These are phyloP conservation scores for Penicillium steckii DNA, from an alignment of 495 filamentous ascomycete species.

Conservation along the genomic window DNA sequence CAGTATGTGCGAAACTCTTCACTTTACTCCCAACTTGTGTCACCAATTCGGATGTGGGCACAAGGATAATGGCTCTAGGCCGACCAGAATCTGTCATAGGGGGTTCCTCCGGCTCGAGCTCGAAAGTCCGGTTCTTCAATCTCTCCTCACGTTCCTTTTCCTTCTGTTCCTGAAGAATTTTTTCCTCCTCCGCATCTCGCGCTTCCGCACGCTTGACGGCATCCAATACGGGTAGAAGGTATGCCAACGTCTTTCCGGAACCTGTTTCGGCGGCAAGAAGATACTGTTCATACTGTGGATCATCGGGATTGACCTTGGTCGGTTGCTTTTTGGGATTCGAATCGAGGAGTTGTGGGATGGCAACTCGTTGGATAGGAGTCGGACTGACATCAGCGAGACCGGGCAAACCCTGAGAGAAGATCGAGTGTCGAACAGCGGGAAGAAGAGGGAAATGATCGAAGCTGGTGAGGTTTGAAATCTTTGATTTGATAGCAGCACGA, in stretches of 20 bases:
- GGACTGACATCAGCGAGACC: constrained; percentile 70
- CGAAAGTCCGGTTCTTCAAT: constrained; percentile 46
- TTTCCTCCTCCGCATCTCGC: constrained; percentile 53
- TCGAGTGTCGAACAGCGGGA: constrained; percentile 68
- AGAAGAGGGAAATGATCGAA: constrained; percentile 81
- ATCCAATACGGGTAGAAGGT: constrained; percentile 78
- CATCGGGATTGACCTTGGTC: constrained; percentile 30
- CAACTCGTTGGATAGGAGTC: constrained; percentile 84
- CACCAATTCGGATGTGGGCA: constrained; percentile 96
- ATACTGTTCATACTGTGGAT: constrained; percentile 63
- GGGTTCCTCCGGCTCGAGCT: constrained; percentile 54
- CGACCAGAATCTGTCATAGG: constrained; percentile 64
- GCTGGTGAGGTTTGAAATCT: constrained; percentile 64
- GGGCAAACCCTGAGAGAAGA: constrained; percentile 66
- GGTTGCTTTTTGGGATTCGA: constrained; percentile 25
- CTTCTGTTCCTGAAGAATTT: constrained; percentile 50
- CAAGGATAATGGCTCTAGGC: constrained; percentile 79
- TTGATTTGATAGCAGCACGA: constrained; percentile 64
- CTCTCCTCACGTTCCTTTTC: constrained; percentile 46
- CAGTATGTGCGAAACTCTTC: constrained; percentile 76
- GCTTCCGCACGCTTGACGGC: constrained; percentile 77
- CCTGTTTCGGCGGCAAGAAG: constrained; percentile 94
- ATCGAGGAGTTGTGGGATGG: constrained; percentile 76
- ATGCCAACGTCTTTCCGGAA: constrained; percentile 94
- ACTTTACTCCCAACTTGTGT: constrained; percentile 75